Evolutionary conservation across 129 eudicot genomes (phyloP), one percentile per base, ranked within the genome.

Genomic region (Chrysanthemum makinoi): DNA sequence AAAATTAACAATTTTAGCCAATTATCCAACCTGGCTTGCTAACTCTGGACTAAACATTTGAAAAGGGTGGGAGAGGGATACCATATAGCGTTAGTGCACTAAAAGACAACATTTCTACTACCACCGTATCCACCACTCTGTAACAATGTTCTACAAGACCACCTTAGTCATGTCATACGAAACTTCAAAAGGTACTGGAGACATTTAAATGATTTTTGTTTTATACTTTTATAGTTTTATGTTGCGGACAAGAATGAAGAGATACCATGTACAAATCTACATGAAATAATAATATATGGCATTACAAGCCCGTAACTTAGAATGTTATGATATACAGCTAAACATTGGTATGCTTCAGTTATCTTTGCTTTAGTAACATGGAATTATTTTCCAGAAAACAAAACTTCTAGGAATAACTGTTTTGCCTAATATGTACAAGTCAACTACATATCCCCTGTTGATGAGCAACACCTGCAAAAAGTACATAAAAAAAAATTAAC

Each of bases 381-480:
- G 57, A 44, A 71, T 44, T 57, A 48, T 49, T 71, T 55, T 70
- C 55, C 3, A 18, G 55, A 49, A 10, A 26, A 44, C 56, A 43
- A 44, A 19, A 18, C 20, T 26, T 58, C 11, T 43, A 20, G 47
- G 10, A 70, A 19, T 70, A 39, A 43, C 65, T 55, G 55, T 26
- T 39, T 58, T 70, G 43, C 33, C 75, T 70, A 70, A 71, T 26
- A 71, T 71, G 67, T 71, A 71, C 75, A 71, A 58, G 58, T 70
- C 39, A 56, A 43, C 66, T 13, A 56, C 2, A 5, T 35, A 70
- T 35, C 62, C 66, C 44, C 56, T 70, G 33, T 3, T 56, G 65
- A 70, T 70, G 39, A 39, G 10, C 66, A 70, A 58, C 67, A 57
- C 75, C 75, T 71, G 67, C 1, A 71, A 49, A 2, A 22, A 13